Evolutionary conservation across 2,329 filamentous ascomycete genomes (phyloP).

Genomic region (Alternaria arborescens): DNA sequence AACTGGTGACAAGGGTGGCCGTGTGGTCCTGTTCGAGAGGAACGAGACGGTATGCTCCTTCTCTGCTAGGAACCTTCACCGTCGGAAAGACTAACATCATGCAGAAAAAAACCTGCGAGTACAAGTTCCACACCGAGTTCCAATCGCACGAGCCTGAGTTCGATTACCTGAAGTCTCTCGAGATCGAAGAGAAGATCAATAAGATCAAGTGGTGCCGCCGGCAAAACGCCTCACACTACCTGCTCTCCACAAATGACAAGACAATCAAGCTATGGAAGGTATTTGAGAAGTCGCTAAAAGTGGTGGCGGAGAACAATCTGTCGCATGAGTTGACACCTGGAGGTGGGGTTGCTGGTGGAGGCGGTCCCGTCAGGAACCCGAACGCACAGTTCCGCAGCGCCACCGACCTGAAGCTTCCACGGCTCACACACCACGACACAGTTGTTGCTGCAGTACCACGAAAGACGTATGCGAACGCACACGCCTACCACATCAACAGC

Average conservation of each 20-base stretch:
- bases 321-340: conserved; percentile 90
- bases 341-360: conserved; percentile 73
- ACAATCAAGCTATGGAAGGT: conserved; percentile 99
- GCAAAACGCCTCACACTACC: conserved; percentile 97
- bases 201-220: conserved; percentile 99
- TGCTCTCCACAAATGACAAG: conserved; percentile 99
- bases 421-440: conserved; percentile 97
- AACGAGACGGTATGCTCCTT: conserved; percentile 84
- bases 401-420: conserved; percentile 87
- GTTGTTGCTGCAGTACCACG: conserved; percentile 96
- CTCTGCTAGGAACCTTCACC: not conserved
- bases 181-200: conserved; percentile 99
- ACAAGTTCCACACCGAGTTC: conserved; percentile 99
- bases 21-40: conserved; percentile 86
- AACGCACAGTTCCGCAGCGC: conserved; percentile 80
- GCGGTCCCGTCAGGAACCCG: conserved; percentile 78
- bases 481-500: conserved; percentile 99
- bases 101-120: conserved; percentile 99
- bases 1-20: conserved; percentile 87
- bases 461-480: conserved; percentile 96
- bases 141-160: conserved; percentile 99
- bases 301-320: conserved; percentile 98
- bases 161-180: conserved; percentile 97
- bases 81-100: conserved; percentile 19
- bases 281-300: conserved; percentile 98